Conservation (phyloP, 2,329 filamentous ascomycete genomes). For the Cladosporium sp. region DNA sequence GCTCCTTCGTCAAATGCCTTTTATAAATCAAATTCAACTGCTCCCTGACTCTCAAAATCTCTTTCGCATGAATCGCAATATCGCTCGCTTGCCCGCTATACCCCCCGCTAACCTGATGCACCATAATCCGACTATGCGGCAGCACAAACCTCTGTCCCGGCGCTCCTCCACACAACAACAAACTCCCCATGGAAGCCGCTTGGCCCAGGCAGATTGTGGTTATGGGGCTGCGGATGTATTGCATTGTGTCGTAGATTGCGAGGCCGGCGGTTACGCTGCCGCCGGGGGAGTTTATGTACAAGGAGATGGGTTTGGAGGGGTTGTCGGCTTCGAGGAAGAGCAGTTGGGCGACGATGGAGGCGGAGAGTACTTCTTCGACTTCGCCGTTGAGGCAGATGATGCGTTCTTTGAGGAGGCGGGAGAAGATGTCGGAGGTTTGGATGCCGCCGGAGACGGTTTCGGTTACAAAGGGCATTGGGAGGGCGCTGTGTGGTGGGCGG, state of each 20-base stretch:
- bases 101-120: conserved; percentile 87
- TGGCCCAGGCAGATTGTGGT: conserved; percentile 94
- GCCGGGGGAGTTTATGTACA: conserved; percentile 97
- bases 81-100: conserved; percentile 70
- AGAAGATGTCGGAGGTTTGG: conserved; percentile 53
- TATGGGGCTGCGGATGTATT: conserved; percentile 89
- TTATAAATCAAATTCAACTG: conserved; percentile 91
- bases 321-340: conserved; percentile 98
- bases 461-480: conserved; percentile 53
- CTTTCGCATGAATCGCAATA: conserved; percentile 95
- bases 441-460: conserved; percentile 53
- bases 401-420: conserved; percentile 65
- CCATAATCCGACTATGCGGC: conserved; percentile 94
- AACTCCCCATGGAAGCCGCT: conserved; percentile 90
- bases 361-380: conserved; percentile 86
- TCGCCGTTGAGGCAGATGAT: conserved; percentile 92
- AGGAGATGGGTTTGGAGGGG: conserved; percentile 89
- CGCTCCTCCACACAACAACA: conserved; percentile 83
- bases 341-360: conserved; percentile 92
- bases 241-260: conserved; percentile 98
- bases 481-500: conserved; percentile 38
- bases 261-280: conserved; percentile 82
- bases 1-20: conserved; percentile 78
- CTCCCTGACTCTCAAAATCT: conserved; percentile 83
- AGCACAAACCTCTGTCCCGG: conserved; percentile 83